These are phyloP conservation scores for Calvatia gigantea DNA, from an alignment of 768 basidiomycete species.

Conservation along the genomic window DNA sequence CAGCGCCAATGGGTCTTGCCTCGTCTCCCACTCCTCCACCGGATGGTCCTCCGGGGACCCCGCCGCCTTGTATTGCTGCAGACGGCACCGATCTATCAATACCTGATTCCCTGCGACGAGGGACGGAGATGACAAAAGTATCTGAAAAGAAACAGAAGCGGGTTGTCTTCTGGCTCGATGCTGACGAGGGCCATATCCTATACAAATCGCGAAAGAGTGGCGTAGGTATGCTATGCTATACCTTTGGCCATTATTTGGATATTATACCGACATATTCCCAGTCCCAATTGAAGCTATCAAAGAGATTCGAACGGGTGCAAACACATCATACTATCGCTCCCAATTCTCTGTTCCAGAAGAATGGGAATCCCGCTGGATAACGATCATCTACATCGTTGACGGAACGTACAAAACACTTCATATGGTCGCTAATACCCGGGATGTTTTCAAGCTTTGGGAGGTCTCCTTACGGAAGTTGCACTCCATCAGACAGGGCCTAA, in stretches of 20 bases:
- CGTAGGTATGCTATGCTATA: conserved; percentile 44
- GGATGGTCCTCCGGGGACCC: not conserved
- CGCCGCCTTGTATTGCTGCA: not conserved
- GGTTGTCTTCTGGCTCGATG: conserved; percentile 65
- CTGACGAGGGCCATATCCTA: conserved; percentile 71
- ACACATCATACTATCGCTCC: conserved; percentile 68
- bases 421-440: conserved; percentile 64
- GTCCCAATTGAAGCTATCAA: conserved; percentile 86
- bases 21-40: not conserved
- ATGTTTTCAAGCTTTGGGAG: conserved; percentile 48
- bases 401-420: conserved; percentile 85
- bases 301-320: conserved; percentile 74
- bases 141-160: conserved; percentile 70
- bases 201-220: conserved; percentile 65
- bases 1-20: not conserved
- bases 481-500: conserved; percentile 63
- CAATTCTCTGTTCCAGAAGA: conserved; percentile 63
- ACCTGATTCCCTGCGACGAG: conserved; percentile 49
- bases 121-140: conserved; percentile 77
- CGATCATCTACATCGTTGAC: conserved; percentile 77
- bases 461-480: conserved; percentile 60
- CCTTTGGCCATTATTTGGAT: conserved; percentile 3
- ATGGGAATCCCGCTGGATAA: conserved; percentile 75
- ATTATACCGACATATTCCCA: conserved; percentile 24
- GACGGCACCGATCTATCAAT: conserved; percentile 24